Conservation (phyloP, 1,284 basidiomycete species). For the Neonothopanus nambi region DNA sequence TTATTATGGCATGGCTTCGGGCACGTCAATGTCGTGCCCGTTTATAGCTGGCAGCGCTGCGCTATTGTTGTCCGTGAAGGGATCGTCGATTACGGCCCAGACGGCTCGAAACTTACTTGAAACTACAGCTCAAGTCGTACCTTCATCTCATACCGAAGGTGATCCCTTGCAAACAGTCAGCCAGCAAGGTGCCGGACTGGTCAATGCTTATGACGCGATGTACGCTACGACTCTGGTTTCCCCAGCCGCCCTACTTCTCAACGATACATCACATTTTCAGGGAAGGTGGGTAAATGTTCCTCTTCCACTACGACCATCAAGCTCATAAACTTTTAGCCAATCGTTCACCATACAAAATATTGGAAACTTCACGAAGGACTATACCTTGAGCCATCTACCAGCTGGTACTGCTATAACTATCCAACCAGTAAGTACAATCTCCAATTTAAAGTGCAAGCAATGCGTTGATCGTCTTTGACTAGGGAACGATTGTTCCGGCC, state of each 20-base stretch:
- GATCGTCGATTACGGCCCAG: slow-evolving; percentile 33
- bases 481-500: slow-evolving; percentile 41
- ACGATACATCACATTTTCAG: slow-evolving; percentile 53
- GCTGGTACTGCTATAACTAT: slow-evolving; percentile 34
- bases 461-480: not conserved
- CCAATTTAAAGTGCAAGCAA: slow-evolving; percentile 8
- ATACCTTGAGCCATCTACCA: slow-evolving; percentile 33
- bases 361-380: slow-evolving; percentile 26
- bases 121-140: slow-evolving; percentile 44
- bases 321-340: slow-evolving; percentile 24
- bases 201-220: slow-evolving; percentile 52
- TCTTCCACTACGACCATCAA: no score
- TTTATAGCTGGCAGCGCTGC: slow-evolving; percentile 57
- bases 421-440: slow-evolving; percentile 5
- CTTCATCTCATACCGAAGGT: slow-evolving; percentile 38
- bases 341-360: slow-evolving; percentile 37
- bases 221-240: slow-evolving; percentile 42
- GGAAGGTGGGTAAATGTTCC: slow-evolving; percentile 26
- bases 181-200: slow-evolving; percentile 53
- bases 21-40: slow-evolving; percentile 43
- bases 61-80: slow-evolving; percentile 47
- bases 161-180: slow-evolving; percentile 45
- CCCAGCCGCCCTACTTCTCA: slow-evolving; percentile 51
- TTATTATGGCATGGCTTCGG: slow-evolving; percentile 41
- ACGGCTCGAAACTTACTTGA: slow-evolving; percentile 40